phyloP scores from a whole-genome alignment of 202 grass and related monocot genomes.

The Brachypodium distachyon region DNA sequence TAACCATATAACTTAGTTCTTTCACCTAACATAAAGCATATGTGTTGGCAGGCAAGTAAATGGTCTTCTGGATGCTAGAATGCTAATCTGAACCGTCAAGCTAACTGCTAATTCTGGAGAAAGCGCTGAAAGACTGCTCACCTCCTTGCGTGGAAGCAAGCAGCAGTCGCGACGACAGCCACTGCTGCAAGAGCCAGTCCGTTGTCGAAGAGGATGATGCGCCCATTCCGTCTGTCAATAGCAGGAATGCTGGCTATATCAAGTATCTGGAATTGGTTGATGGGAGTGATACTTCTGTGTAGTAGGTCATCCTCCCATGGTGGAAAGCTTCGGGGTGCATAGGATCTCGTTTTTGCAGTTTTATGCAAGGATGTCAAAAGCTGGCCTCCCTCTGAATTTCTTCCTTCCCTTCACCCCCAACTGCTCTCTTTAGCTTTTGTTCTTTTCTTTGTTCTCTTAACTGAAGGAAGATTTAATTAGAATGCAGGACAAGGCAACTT shows the following conservation, averaged over 20 bases:
- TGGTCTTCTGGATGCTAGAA: neutral
- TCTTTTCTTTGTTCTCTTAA: constrained; percentile 29
- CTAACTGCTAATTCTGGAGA: neutral
- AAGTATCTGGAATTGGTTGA: constrained; percentile 20
- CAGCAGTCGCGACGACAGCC: neutral
- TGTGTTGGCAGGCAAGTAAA: constrained; percentile 32
- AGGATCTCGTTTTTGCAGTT: constrained; percentile 27
- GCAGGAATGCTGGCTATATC: neutral
- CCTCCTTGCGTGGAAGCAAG: neutral
- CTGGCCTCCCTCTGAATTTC: neutral
- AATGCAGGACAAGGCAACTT: constrained; percentile 39
- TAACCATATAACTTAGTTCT: neutral
- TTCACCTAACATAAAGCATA: neutral
- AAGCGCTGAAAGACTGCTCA: neutral
- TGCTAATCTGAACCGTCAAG: neutral
- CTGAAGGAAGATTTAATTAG: constrained; percentile 46
- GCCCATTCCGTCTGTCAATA: constrained; percentile 13
- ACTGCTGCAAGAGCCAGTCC: neutral
- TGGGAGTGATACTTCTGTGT: constrained; percentile 47
- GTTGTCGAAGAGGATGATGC: neutral
- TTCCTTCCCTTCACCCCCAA: neutral
- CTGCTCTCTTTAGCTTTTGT: neutral
- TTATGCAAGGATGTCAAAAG: constrained; percentile 40
- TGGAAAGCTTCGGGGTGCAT: constrained; percentile 33
- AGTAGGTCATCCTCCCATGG: constrained; percentile 45